Conservation (phyloP, 129 eudicot species). For the Logfia minima region DNA sequence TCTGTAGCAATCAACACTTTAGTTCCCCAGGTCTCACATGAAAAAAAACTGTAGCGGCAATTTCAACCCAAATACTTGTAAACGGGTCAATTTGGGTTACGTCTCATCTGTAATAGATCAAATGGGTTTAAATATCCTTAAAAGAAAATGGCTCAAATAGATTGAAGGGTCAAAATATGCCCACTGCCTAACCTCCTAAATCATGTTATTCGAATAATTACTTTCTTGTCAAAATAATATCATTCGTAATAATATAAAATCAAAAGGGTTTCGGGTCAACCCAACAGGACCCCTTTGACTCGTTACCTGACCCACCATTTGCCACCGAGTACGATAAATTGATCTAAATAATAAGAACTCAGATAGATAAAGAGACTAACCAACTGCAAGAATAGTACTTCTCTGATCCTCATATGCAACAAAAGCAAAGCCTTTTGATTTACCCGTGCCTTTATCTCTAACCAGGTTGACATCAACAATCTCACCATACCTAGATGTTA, state of each 20-base stretch:
- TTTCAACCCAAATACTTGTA: neutral
- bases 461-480: slow-evolving; percentile 88
- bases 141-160: neutral
- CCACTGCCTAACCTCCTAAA: neutral
- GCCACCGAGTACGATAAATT: neutral
- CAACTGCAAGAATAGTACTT: slow-evolving; percentile 94
- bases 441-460: slow-evolving; percentile 87
- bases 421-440: slow-evolving; percentile 93
- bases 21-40: neutral
- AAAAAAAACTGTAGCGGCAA: neutral
- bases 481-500: slow-evolving; percentile 70
- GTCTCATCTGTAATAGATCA: neutral
- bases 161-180: neutral
- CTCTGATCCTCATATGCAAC: slow-evolving; percentile 98
- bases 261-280: neutral
- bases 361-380: slow-evolving; percentile 43
- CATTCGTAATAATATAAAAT: neutral
- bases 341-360: neutral
- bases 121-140: neutral
- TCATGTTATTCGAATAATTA: neutral
- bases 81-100: neutral
- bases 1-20: slow-evolving; percentile 41
- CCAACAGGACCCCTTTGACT: neutral
- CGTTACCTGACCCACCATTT: neutral
- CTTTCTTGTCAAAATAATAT: neutral